These are phyloP conservation scores for Chrysoporthe deuterocubensis DNA, from an alignment of 2,329 filamentous ascomycete genomes.

Conservation along the genomic window DNA sequence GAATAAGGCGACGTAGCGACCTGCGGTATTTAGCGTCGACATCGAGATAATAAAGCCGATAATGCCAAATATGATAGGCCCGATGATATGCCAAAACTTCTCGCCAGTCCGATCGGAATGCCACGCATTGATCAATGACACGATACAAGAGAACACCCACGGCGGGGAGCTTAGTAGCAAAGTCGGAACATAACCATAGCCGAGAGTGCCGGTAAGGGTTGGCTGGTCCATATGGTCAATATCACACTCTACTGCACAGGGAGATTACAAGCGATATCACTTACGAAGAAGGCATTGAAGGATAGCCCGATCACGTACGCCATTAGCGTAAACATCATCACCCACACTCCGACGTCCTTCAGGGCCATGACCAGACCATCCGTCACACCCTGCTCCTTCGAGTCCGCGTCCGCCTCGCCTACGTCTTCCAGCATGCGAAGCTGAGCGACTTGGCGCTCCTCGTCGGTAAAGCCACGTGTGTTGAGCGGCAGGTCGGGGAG, in stretches of 20 bases:
- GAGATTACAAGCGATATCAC: slow-evolving; percentile 25
- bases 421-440: slow-evolving; percentile 61
- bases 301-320: slow-evolving; percentile 63
- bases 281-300: slow-evolving; percentile 62
- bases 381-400: slow-evolving; percentile 52
- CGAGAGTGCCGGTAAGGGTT: slow-evolving; percentile 56
- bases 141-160: slow-evolving; percentile 61
- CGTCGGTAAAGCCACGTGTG: slow-evolving; percentile 60
- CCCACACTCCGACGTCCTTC: slow-evolving; percentile 64
- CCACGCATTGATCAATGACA: slow-evolving; percentile 60
- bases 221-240: slow-evolving; percentile 39
- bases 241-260: neutral
- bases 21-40: slow-evolving; percentile 58
- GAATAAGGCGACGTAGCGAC: slow-evolving; percentile 64
- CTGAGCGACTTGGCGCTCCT: slow-evolving; percentile 60
- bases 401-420: slow-evolving; percentile 58
- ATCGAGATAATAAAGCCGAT: slow-evolving; percentile 64
- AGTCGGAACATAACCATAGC: slow-evolving; percentile 56
- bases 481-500: slow-evolving; percentile 61
- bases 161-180: slow-evolving; percentile 61
- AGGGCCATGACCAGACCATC: slow-evolving; percentile 62
- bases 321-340: slow-evolving; percentile 66
- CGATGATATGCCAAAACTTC: slow-evolving; percentile 63
- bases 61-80: slow-evolving; percentile 57
- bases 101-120: slow-evolving; percentile 60